phyloP scores from a whole-genome alignment of 768 basidiomycete species.

The Trametes sanguinea region DNA sequence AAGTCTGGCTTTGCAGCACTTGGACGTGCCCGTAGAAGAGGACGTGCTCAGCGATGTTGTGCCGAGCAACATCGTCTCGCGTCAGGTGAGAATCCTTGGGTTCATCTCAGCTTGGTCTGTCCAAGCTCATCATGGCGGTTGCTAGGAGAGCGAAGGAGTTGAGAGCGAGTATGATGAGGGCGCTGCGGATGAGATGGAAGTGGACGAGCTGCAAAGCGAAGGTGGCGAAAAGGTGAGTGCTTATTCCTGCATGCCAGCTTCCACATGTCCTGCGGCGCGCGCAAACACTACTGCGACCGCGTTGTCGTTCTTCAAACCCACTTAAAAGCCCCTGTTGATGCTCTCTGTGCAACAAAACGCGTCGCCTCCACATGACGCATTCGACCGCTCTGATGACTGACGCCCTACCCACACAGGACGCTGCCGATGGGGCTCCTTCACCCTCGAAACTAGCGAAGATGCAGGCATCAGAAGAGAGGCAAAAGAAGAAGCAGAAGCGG shows the following conservation, averaged over 20 bases:
- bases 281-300: background rate
- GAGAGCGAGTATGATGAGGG: slow-evolving; percentile 73
- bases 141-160: slow-evolving; percentile 62
- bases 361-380: background rate
- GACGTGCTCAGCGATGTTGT: slow-evolving; percentile 91
- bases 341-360: background rate
- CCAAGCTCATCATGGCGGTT: background rate
- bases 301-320: background rate
- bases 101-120: background rate
- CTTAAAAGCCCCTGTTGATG: background rate
- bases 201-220: slow-evolving; percentile 36
- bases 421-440: slow-evolving; percentile 40
- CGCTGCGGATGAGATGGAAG: slow-evolving; percentile 40
- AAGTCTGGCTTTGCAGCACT: slow-evolving; percentile 2
- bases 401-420: slow-evolving; percentile 21
- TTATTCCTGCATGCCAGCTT: slow-evolving; percentile 28
- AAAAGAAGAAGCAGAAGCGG: slow-evolving; percentile 53
- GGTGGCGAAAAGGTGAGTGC: slow-evolving; percentile 59
- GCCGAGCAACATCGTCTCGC: slow-evolving; percentile 87
- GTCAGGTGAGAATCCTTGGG: slow-evolving; percentile 58
- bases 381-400: slow-evolving; percentile 13
- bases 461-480: slow-evolving; percentile 41
- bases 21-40: slow-evolving; percentile 49
- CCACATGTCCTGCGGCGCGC: slow-evolving; percentile 23
- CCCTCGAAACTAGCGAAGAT: slow-evolving; percentile 37